Evolutionary conservation across 176 grass and related monocot genomes (phyloP), one percentile per base, ranked within the genome.

Genomic region (Canna indica): DNA sequence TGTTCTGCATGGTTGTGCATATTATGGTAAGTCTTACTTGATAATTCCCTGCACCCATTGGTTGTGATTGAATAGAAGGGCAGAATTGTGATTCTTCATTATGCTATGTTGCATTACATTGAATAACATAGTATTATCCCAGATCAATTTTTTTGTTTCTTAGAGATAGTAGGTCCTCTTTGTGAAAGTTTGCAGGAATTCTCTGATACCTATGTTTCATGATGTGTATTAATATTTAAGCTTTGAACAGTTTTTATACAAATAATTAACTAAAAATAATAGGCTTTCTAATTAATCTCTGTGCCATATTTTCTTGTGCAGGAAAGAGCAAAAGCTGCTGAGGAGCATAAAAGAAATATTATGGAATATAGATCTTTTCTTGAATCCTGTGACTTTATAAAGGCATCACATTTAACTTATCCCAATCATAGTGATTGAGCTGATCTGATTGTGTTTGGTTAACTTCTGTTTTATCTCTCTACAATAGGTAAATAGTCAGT

Each of bases 381-480:
- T 70, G 80, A 90, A 80, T 99, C 95, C 48, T 99, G 90, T 36
- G 95, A 99, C 64, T 99, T 99, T 50, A 99, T 99, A 62, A 90
- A 99, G 90, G 95, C 90, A 70, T 33, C 11, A 29, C 41, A 12
- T 5, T n/a, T 28, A 18, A 48, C 10, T 24, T 25, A 34, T 31
- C 20, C 29, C 30, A n/a, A 39, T 14, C 63, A 30, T 69, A 10
- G 28, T 50, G 15, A 11, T 30, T 31, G 16, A 70, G 28, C 11
- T 32, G 32, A 48, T 48, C 27, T 29, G 4, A n/a, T n/a, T n/a
- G 7, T 28, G 1, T 29, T 39, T 29, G 1, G 13, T 29, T 29
- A 12, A 10, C 38, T 48, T 70, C 22, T 47, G 17, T 32, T 6
- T 70, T 22, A 10, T 26, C 48, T 31, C 77, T 32, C 29, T 68